Base-by-base conservation (phyloP, 2,329 filamentous ascomycete species). In the Phoma sp. region DNA sequence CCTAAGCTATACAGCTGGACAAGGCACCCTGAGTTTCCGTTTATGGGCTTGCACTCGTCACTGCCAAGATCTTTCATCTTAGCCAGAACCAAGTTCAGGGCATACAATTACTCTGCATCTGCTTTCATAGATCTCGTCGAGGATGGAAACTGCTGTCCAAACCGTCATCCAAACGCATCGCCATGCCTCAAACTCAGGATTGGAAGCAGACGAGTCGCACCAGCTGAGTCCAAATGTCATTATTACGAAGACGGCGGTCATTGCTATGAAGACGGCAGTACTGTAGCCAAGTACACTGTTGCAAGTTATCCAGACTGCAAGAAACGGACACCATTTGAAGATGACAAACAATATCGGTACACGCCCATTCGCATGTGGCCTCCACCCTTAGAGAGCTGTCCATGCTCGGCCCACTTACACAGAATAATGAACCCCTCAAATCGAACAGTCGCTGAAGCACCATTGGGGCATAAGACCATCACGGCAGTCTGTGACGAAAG, bases 81-180 rank as follows among this genome's bases (percentile, higher is more conserved):
- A 8, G 78, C 79, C 33, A 79, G 82, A 47, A 86, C 82, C 9
- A 80, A 81, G 38, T 71, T 86, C 39, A 78, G 82, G 23, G 77
- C 79, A 3, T 89, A 89, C 66, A 79, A 83, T 45, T 68, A 77
- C 10, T 75, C 78, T 2, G 80, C 80, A 57, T 77, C 77, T 22
- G 78, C 85, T 0, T 88, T 85, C 61, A 48, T 89, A 4, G 86
- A 89, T 59, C 67, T 89, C 0, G 80, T 87, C 5, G 78, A 86
- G 57, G 80, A 83, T 56, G 72, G 79, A 3, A 43, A 68, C 2
- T 76, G 72, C 51, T 76, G 69, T 29, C 58, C 66, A 2, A 61
- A 69, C n/a, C 57, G 63, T 22, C 25, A 22, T 18, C 27, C 27
- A 10, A 4, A 25, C 2, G 10, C 9, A 11, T 53, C 51, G 14